phyloP scores from a whole-genome alignment of 352 stramenopile genomes.

The Phytopythium aichiense region DNA sequence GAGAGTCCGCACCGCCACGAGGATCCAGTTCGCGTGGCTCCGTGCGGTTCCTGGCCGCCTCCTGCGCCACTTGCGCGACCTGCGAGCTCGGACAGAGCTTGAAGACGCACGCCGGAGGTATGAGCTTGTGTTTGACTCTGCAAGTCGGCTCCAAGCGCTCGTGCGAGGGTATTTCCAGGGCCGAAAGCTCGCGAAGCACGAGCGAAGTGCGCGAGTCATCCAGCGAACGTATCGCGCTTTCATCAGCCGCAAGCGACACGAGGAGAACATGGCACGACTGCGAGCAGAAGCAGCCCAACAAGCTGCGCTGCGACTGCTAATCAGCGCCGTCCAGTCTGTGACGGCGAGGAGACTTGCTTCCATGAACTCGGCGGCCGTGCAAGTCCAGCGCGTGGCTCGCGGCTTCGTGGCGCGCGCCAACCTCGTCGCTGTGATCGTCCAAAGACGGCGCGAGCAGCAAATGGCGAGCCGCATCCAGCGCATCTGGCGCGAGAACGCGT shows the following conservation, averaged over 20 bases:
- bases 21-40: slow-evolving; percentile 77
- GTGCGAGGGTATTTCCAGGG: slow-evolving; percentile 38
- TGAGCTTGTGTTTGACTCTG: slow-evolving; percentile 24
- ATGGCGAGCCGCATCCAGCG: slow-evolving; percentile 65
- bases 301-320: slow-evolving; percentile 20
- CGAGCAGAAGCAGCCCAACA: slow-evolving; percentile 21
- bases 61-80: slow-evolving; percentile 30
- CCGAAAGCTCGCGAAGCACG: slow-evolving; percentile 24
- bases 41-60: slow-evolving; percentile 44
- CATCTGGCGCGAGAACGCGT: slow-evolving; percentile 52
- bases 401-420: slow-evolving; percentile 30
- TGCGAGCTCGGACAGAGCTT: slow-evolving; percentile 12
- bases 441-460: slow-evolving; percentile 26
- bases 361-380: slow-evolving; percentile 38
- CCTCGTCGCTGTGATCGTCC: slow-evolving; percentile 32
- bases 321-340: slow-evolving; percentile 15
- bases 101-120: slow-evolving; percentile 15
- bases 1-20: slow-evolving; percentile 27
- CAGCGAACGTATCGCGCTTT: slow-evolving; percentile 36
- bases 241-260: slow-evolving; percentile 34
- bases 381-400: slow-evolving; percentile 54
- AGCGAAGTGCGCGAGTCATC: slow-evolving; percentile 44
- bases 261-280: slow-evolving; percentile 30
- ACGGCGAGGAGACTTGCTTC: slow-evolving; percentile 24
- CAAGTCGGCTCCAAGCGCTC: slow-evolving; percentile 46